Conservation (phyloP, 805 yeast species). For the Candida lessepsii region DNA sequence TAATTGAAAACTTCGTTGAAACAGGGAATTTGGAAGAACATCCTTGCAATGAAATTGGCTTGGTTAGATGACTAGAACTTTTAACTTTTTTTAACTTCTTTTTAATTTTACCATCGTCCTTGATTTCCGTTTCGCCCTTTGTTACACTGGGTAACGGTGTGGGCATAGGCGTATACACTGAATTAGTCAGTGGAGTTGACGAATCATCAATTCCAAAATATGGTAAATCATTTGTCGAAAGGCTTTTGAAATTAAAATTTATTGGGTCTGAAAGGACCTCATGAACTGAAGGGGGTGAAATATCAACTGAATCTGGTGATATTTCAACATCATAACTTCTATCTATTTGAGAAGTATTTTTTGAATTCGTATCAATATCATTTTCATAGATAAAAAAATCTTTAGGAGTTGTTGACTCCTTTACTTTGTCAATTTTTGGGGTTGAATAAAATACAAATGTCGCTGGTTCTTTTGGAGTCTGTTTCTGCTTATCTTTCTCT, state of each 20-base stretch:
- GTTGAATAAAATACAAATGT: conserved; percentile 7
- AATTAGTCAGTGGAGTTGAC: background rate
- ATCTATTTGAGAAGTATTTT: background rate
- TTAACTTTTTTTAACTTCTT: conserved; percentile 9
- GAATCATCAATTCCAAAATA: background rate
- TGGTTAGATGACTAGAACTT: conserved; percentile 4
- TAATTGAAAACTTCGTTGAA: conserved; percentile 4
- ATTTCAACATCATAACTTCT: too few species aligned
- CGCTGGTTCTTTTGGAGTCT: background rate
- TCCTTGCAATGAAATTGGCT: conserved; percentile 6
- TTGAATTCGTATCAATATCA: conserved; percentile 4
- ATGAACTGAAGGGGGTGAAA: conserved; percentile 3
- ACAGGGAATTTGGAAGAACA: conserved; percentile 10
- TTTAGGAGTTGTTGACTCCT: conserved; percentile 11
- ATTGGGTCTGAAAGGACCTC: conserved; percentile 11
- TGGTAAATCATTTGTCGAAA: conserved; percentile 2
- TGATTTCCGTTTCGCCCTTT: background rate
- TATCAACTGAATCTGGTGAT: conserved; percentile 2
- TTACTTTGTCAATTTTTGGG: conserved; percentile 1
- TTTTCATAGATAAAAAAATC: conserved; percentile 10
- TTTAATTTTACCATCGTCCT: conserved; percentile 2
- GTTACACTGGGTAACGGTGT: background rate
- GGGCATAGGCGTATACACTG: background rate
- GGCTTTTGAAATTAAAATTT: conserved; percentile 1
- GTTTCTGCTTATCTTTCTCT: background rate